A percentile compares a stretch with the other conserved stretches of the same genome.
phyloP scores from a whole-genome alignment of 805 yeast genomes.

The Starmerella scarabaei region DNA sequence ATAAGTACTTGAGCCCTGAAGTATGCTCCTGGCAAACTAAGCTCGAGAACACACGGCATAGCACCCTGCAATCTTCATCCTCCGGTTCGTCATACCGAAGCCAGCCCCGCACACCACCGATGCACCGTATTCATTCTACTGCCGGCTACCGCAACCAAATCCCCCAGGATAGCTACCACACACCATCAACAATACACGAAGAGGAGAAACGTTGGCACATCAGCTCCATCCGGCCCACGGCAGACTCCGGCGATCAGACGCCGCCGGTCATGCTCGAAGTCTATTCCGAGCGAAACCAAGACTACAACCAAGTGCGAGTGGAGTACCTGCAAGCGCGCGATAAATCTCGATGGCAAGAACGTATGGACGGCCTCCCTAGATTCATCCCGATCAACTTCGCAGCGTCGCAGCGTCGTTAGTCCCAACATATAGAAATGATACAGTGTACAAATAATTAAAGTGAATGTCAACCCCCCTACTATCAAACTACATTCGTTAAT shows the following conservation, averaged over 20 bases:
- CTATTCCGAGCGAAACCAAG: not conserved
- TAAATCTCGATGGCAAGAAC: not conserved
- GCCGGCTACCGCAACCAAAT: not conserved
- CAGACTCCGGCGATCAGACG: not conserved
- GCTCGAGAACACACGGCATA: no score
- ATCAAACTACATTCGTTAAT: conserved; percentile 24
- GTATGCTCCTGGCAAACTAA: no score
- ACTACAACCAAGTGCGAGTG: not conserved
- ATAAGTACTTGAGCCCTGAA: no score
- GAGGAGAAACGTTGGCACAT: not conserved
- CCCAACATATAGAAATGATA: not conserved
- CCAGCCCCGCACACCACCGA: no score
- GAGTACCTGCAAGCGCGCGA: conserved; percentile 9
- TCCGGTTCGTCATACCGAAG: no score
- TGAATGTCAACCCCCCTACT: conserved; percentile 23
- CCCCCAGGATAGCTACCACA: not conserved
- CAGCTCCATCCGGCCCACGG: not conserved
- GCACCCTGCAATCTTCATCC: no score
- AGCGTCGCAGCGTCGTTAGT: not conserved
- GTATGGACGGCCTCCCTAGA: conserved; percentile 5
- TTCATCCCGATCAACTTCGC: conserved; percentile 1
- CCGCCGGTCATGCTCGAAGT: not conserved
- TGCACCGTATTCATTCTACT: not conserved
- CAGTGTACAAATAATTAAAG: not conserved
- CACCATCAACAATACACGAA: not conserved